Base-by-base conservation (phyloP, 345 rosid genomes). In the Moringa oleifera region DNA sequence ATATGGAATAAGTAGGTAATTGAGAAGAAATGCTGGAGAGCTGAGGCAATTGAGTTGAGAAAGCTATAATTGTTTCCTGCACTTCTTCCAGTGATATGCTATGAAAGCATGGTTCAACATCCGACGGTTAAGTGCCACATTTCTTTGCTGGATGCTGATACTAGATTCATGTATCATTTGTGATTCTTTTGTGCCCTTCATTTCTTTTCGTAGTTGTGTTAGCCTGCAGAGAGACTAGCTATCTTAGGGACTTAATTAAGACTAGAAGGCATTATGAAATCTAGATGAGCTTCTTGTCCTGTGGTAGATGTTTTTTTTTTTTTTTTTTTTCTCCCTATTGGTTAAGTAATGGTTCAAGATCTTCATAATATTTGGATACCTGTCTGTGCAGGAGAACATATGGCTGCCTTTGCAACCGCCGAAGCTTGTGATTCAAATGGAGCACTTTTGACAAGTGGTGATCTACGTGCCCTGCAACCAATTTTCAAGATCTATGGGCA, bases 371-470 rank as follows among this genome's bases (percentile, higher is more conserved):
- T 57, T 58, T 58, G 25, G 36, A 16, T 36, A 31, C 19, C 18
- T 7, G 2, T 18, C 45, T 6, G n/a, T 66, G 68, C 75, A 68
- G 77, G 71, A 23, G 10, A 28, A 28, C 33, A 28, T 28, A 87
- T 83, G 90, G 88, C 80, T 55, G 71, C 77, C 52, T 61, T 86
- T 59, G 77, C 97, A 54, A 90, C 97, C 0, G 91, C 97, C 20
- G 96, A 93, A 68, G 91, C 83, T 0, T 89, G 97, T 36, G 98
- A 93, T 70, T 75, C 93, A 28, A 90, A 90, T 54, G 74, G 85
- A 11, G 67, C 73, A 21, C 77, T 81, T 17, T 69, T 86, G 59
- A 69, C 73, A 50, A 90, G 76, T 0, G 88, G 91, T 23, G 91
- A 90, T 66, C 53, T 93, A 68, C 81, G 91, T 0, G 90, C 83